Conservation (phyloP, 495 filamentous ascomycete species). For the Sordaria brevicollis region DNA sequence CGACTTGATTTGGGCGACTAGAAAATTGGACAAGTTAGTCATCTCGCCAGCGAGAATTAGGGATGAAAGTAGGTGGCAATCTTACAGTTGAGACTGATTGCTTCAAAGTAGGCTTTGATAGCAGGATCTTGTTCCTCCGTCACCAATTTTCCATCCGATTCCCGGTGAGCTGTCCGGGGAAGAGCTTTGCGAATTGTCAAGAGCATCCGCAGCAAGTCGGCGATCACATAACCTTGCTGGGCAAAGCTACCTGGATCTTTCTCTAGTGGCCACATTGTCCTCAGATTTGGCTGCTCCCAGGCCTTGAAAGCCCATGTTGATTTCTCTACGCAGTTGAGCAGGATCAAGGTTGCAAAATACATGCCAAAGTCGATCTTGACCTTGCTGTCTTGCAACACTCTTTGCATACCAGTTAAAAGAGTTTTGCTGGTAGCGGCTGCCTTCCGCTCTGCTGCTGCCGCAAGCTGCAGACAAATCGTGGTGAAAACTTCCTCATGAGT, state of each 20-base stretch:
- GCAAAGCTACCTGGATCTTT: conserved; percentile 54
- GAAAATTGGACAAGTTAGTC: conserved; percentile 2
- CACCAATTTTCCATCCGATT: conserved; percentile 45
- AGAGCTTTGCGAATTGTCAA: conserved; percentile 61
- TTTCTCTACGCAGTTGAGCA: conserved; percentile 73
- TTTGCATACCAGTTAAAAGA: conserved; percentile 67
- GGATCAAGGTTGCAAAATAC: conserved; percentile 61
- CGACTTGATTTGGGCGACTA: conserved; percentile 26
- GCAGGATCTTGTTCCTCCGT: conserved; percentile 43
- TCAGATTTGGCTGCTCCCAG: conserved; percentile 52
- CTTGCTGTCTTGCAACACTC: conserved; percentile 63
- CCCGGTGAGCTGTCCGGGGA: conserved; percentile 44
- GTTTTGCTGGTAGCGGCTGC: conserved; percentile 53
- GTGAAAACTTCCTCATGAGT: conserved; percentile 34
- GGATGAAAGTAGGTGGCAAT: background rate
- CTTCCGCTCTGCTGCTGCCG: conserved; percentile 63
- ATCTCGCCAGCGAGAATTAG: background rate
- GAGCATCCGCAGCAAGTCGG: conserved; percentile 64
- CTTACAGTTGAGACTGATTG: conserved; percentile 52
- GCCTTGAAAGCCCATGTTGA: conserved; percentile 73
- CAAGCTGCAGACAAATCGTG: conserved; percentile 57
- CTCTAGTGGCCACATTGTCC: conserved; percentile 60
- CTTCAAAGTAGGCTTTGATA: conserved; percentile 49
- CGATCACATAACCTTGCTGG: conserved; percentile 61
- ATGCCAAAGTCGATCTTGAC: conserved; percentile 59